Base-by-base conservation (phyloP, 352 stramenopile genomes). In the Phytophthora sp. region DNA sequence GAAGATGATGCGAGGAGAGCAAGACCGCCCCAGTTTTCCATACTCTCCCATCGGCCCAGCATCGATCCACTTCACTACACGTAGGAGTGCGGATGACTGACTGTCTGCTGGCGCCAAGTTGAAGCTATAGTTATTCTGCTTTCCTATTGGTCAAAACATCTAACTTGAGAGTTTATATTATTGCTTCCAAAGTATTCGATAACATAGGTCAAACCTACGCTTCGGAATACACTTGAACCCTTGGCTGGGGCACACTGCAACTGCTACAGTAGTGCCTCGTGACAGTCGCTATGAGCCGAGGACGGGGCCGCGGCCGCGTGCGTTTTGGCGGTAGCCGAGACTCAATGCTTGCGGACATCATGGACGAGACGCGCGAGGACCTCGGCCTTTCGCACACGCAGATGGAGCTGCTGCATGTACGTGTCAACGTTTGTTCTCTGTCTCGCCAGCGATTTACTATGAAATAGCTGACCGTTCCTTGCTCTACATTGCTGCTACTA, bases 311-410 rank as follows among this genome's bases (percentile, higher is more conserved):
- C 20, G 78, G 80, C 11, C 82, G 82, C 60, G 79, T 89, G 59
- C 82, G 82, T 69, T 91, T 91, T 57, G 82, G 82, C 57, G 80
- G 82, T n/a, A 91, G 82, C 59, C 74, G 78, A 55, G 80, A 91
- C 62, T 84, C 82, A 31, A 74, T 76, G 76, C 71, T 89, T n/a
- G 69, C 76, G 1, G 80, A 91, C 44, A 73, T 91, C 33, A 79
- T 91, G 53, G 82, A 91, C 46, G 80, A 91, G 63, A 91, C 80
- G 41, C 82, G 82, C 38, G 82, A 91, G 57, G 82, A 91, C 41
- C 65, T 91, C 16, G 82, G 82, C 0, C 79, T 91, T 35, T 88
- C 80, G 20, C 72, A 91, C 52, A 71, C 72, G 21, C 82, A 91
- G 67, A 91, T 91, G 82, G 82, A 91, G 63, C 57, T 77, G 63